Conservation (phyloP, 1,284 basidiomycete species). For the Cryptococcus sp. region DNA sequence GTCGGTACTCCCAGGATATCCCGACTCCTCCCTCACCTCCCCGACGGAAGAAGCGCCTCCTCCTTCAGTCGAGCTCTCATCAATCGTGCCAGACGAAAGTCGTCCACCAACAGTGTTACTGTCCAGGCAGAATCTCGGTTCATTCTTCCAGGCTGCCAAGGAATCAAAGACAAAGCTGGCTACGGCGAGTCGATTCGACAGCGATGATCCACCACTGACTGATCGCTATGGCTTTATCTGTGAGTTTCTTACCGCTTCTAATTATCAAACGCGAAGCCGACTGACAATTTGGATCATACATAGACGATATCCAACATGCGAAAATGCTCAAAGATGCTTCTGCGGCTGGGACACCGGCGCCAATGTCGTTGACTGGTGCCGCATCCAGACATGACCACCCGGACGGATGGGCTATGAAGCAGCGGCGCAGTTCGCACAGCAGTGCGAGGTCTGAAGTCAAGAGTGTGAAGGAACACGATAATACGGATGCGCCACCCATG, state of each 20-base stretch:
- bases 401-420: constrained; percentile 41
- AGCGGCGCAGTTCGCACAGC: constrained; percentile 12
- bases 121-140: constrained; percentile 45
- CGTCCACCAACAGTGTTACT: constrained; percentile 71
- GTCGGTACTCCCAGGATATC: constrained; percentile 6
- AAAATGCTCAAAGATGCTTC: constrained; percentile 71
- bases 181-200: constrained; percentile 58
- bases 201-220: constrained; percentile 68
- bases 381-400: constrained; percentile 14
- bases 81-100: constrained; percentile 79
- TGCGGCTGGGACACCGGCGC: constrained; percentile 42
- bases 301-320: constrained; percentile 79
- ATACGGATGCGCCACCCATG: constrained; percentile 1
- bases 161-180: constrained; percentile 47
- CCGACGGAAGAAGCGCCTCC: constrained; percentile 29
- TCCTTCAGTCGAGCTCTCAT: constrained; percentile 75
- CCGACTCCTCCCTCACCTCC: constrained; percentile 32
- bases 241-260: constrained; percentile 72
- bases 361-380: constrained; percentile 44
- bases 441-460: constrained; percentile 11
- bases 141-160: constrained; percentile 40
- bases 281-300: constrained; percentile 15
- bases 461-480: background rate
- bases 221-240: constrained; percentile 95
- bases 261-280: background rate